Conservation (phyloP, 495 filamentous ascomycete species). For the Tuber calosporum region DNA sequence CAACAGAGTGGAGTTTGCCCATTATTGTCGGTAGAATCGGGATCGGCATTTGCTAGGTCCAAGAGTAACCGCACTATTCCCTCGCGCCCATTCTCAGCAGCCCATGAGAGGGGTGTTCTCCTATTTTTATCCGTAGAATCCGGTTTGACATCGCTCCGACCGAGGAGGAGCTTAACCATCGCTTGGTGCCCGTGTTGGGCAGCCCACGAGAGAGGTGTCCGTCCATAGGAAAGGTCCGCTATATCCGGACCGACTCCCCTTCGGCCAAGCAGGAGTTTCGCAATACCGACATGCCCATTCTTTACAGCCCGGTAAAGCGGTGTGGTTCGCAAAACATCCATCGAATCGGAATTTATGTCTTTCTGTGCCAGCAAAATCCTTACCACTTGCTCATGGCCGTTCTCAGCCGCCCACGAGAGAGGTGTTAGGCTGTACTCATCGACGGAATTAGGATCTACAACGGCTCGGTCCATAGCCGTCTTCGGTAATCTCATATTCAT, state of each 20-base stretch:
- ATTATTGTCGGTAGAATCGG: not conserved
- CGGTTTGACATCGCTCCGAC: not conserved
- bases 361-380: slow-evolving; percentile 5
- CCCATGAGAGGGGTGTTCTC: not conserved
- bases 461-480: not conserved
- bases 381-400: slow-evolving; percentile 24
- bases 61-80: not conserved
- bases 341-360: slow-evolving; percentile 20
- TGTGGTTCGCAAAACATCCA: slow-evolving; percentile 17
- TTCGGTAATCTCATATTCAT: not conserved
- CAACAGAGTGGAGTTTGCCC: slow-evolving; percentile 28
- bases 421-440: slow-evolving; percentile 2
- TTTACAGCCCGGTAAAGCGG: slow-evolving; percentile 31
- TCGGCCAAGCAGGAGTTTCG: slow-evolving; percentile 21
- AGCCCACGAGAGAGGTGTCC: slow-evolving; percentile 32
- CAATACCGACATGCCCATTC: slow-evolving; percentile 19
- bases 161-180: slow-evolving; percentile 7
- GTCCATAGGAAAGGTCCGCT: slow-evolving; percentile 24
- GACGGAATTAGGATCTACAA: slow-evolving; percentile 1
- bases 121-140: not conserved
- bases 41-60: not conserved
- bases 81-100: not conserved
- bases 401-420: slow-evolving; percentile 8
- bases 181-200: slow-evolving; percentile 25
- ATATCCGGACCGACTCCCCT: slow-evolving; percentile 15